Percentiles rank a stretch among this genome's conserved stretches.
These are phyloP conservation scores for Pseudotulostoma volvatum DNA, from an alignment of 495 filamentous ascomycete genomes.

Conservation along the genomic window DNA sequence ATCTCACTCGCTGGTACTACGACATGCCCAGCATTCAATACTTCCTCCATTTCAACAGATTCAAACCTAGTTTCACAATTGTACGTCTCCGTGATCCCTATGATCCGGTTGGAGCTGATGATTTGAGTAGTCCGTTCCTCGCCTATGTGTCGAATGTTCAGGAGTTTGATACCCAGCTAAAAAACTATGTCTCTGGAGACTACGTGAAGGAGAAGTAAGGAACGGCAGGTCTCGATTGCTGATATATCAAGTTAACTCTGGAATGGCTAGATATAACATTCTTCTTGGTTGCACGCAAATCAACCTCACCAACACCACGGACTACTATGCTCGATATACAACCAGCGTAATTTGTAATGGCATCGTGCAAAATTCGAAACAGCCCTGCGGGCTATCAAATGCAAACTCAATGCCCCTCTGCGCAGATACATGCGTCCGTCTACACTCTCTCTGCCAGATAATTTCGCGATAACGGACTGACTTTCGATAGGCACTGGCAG, in stretches of 20 bases:
- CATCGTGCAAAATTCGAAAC: conserved; percentile 79
- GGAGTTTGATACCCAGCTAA: conserved; percentile 65
- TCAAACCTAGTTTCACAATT: conserved; percentile 47
- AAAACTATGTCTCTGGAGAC: conserved; percentile 50
- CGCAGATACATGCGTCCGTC: conserved; percentile 73
- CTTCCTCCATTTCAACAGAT: conserved; percentile 66
- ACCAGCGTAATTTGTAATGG: conserved; percentile 87
- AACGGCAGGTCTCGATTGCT: conserved; percentile 5
- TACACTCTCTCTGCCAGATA: conserved; percentile 1
- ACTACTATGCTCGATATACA: conserved; percentile 86
- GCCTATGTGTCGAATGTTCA: conserved; percentile 56
- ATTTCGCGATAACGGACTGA: conserved; percentile 11
- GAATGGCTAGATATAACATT: conserved; percentile 43
- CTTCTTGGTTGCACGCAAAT: conserved; percentile 69
- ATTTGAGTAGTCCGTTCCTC: conserved; percentile 60
- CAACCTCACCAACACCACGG: conserved; percentile 62
- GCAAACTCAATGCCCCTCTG: conserved; percentile 61
- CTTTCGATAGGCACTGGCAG: conserved; percentile 51
- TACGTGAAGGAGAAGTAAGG: conserved; percentile 65
- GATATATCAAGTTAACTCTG: conserved; percentile 8
- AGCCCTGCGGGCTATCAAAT: conserved; percentile 46
- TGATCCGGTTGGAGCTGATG: conserved; percentile 14
- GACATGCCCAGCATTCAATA: conserved; percentile 67
- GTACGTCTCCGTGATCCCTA: conserved; percentile 38
- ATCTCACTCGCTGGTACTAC: conserved; percentile 67